Conservation (phyloP, 257 asterid species). For the Forsythia suspensa region DNA sequence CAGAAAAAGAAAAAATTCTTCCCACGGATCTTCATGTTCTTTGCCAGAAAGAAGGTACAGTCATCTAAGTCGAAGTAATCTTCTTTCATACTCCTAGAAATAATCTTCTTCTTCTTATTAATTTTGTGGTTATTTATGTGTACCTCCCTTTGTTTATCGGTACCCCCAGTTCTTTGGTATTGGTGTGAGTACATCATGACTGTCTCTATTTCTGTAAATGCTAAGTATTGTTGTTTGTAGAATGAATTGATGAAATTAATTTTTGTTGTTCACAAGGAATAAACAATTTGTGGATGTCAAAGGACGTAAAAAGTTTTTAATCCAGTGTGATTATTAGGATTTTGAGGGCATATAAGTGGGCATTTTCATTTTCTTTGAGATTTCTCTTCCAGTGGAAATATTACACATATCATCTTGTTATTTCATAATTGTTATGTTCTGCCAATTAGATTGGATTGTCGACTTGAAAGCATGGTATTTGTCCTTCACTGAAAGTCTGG, state of each 20-base stretch:
- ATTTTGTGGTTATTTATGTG: not conserved
- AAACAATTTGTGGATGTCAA: conserved; percentile 7
- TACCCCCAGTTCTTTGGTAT: conserved; percentile 17
- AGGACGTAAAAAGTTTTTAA: conserved; percentile 6
- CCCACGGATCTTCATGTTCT: conserved; percentile 48
- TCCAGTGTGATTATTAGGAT: conserved; percentile 25
- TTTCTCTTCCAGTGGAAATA: not conserved
- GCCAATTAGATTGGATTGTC: too few species aligned
- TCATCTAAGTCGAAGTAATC: conserved; percentile 28
- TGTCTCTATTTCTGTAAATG: conserved; percentile 31
- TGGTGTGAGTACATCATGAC: conserved; percentile 17
- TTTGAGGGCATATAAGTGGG: not conserved
- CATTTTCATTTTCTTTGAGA: not conserved
- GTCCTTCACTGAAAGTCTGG: too few species aligned
- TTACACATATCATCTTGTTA: too few species aligned
- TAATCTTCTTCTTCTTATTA: not conserved
- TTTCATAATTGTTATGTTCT: too few species aligned
- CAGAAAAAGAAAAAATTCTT: conserved; percentile 65
- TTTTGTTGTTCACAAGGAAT: not conserved
- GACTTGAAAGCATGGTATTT: too few species aligned
- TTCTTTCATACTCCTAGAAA: conserved; percentile 10
- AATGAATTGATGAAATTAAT: conserved; percentile 21
- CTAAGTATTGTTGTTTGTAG: conserved; percentile 30
- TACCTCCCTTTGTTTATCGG: conserved; percentile 13
- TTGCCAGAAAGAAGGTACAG: conserved; percentile 39